phyloP scores from a whole-genome alignment of 768 basidiomycete genomes.

The Lactarius indigo region DNA sequence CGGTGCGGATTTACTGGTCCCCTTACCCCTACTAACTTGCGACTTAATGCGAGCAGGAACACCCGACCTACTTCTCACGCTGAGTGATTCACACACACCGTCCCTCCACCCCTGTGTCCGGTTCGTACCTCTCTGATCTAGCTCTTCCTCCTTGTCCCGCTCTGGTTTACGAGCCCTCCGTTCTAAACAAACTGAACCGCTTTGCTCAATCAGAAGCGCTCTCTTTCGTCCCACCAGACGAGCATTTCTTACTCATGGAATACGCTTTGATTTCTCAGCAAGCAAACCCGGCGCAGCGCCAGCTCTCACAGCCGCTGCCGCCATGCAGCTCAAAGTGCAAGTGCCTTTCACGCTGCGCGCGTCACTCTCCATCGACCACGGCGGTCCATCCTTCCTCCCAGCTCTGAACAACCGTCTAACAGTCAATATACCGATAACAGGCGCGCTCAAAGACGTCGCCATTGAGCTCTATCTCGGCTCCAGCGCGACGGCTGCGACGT shows the following conservation, averaged over 20 bases:
- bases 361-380: too few relatives aligned
- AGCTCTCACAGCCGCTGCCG: constrained; percentile 33
- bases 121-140: too few relatives aligned
- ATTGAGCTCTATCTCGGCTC: constrained; percentile 75
- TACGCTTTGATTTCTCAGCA: constrained; percentile 62
- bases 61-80: too few relatives aligned
- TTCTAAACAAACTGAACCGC: constrained; percentile 56
- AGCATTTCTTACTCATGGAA: constrained; percentile 77
- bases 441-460: constrained; percentile 65
- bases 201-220: constrained; percentile 75
- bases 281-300: constrained; percentile 35
- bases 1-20: too few relatives aligned
- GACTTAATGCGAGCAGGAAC: too few relatives aligned
- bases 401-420: too few relatives aligned
- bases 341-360: too few relatives aligned
- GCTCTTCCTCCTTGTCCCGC: too few relatives aligned
- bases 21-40: too few relatives aligned
- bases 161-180: neutral
- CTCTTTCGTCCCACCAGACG: constrained; percentile 93
- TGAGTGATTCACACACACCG: too few relatives aligned
- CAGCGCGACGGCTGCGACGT: constrained; percentile 68
- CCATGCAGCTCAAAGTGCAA: neutral
- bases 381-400: too few relatives aligned
- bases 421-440: constrained; percentile 27
- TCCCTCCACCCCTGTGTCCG: too few relatives aligned